phyloP scores from a whole-genome alignment of 2,329 filamentous ascomycete species.

The Sporothrix dimorphospora region DNA sequence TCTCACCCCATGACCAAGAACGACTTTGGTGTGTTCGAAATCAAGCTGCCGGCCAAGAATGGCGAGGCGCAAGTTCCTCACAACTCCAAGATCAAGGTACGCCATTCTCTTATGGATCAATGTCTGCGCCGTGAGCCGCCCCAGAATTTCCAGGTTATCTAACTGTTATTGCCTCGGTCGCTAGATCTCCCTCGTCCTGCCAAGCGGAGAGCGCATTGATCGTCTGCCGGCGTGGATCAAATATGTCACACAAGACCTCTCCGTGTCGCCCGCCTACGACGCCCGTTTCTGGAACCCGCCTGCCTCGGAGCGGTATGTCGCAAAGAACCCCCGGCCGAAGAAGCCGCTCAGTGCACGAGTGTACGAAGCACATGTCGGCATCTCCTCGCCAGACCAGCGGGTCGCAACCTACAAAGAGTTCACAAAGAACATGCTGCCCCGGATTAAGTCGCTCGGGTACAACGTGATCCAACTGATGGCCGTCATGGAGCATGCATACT shows the following conservation, averaged over 20 bases:
- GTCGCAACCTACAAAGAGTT: conserved; percentile 98
- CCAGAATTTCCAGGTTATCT: background rate
- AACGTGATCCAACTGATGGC: conserved; percentile 99
- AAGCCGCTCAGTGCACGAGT: conserved; percentile 87
- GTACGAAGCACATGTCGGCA: conserved; percentile 98
- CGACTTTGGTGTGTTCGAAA: conserved; percentile 83
- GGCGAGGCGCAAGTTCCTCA: conserved; percentile 82
- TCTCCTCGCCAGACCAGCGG: conserved; percentile 85
- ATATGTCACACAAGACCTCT: conserved; percentile 91
- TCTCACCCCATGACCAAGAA: conserved; percentile 88
- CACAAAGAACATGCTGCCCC: conserved; percentile 85
- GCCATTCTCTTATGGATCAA: conserved; percentile 26
- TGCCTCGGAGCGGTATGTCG: conserved; percentile 71
- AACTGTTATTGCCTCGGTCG: background rate
- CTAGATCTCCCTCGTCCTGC: conserved; percentile 81
- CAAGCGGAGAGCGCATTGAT: conserved; percentile 79
- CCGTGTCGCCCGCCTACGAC: conserved; percentile 89
- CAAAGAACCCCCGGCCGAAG: conserved; percentile 79
- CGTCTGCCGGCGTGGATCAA: conserved; percentile 96
- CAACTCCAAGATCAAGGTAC: conserved; percentile 93
- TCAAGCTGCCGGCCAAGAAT: conserved; percentile 70
- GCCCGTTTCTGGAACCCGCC: conserved; percentile 97
- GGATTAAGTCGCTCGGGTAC: conserved; percentile 89
- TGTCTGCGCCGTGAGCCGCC: background rate
- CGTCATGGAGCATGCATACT: conserved; percentile 99